Conservation (phyloP, 1,139 yeast genomes). For the Wickerhamomyces sp. region DNA sequence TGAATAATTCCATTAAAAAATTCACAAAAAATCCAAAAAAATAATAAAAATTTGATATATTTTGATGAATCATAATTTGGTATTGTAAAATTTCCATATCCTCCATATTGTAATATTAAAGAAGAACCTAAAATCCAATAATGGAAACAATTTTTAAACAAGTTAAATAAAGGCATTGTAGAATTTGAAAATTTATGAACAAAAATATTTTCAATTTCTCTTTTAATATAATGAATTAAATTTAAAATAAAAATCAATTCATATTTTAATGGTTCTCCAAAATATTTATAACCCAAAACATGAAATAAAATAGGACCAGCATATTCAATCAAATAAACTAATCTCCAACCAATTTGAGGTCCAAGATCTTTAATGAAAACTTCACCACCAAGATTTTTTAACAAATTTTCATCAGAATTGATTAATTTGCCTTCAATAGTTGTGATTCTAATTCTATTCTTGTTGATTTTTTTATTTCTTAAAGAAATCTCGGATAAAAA, state of each 20-base stretch:
- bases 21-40: constrained; percentile 62
- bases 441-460: constrained; percentile 36
- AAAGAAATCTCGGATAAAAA: constrained; percentile 38
- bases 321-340: constrained; percentile 83
- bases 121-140: constrained; percentile 89
- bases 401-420: constrained; percentile 17
- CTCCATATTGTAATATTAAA: constrained; percentile 61
- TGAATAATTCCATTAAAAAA: constrained; percentile 71
- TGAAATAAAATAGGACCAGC: constrained; percentile 85
- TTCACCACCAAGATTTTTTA: constrained; percentile 21
- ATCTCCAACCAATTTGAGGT: constrained; percentile 88
- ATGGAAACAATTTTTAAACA: constrained; percentile 85
- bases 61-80: constrained; percentile 8
- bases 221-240: constrained; percentile 72
- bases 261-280: constrained; percentile 12
- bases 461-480: constrained; percentile 38
- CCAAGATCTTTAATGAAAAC: constrained; percentile 80
- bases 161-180: constrained; percentile 86
- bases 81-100: constrained; percentile 46
- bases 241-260: constrained; percentile 38
- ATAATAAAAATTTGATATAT: constrained; percentile 28
- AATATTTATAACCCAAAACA: constrained; percentile 48
- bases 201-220: constrained; percentile 81
- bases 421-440: constrained; percentile 28
- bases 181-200: constrained; percentile 82